Conservation (phyloP, 2,329 filamentous ascomycete species). For the Verticillium longisporum region DNA sequence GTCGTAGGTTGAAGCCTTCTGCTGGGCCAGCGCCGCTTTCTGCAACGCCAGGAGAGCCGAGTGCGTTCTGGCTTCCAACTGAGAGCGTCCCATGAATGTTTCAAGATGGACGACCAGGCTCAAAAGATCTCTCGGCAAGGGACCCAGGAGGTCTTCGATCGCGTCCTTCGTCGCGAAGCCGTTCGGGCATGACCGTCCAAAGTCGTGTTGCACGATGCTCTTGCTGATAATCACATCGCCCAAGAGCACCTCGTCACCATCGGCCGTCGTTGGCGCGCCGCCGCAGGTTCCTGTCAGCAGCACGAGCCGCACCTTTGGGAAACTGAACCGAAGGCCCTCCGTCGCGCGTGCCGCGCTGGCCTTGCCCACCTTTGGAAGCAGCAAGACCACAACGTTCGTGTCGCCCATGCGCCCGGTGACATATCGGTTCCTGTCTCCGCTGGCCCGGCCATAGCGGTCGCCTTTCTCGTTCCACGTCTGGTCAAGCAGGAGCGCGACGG, state of each 20-base stretch:
- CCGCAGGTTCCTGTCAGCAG: slow-evolving; percentile 34
- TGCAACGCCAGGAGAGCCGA: not conserved
- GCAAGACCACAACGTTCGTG: slow-evolving; percentile 18
- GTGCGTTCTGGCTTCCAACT: not conserved
- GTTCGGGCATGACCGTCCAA: slow-evolving; percentile 16
- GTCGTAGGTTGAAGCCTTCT: slow-evolving; percentile 8
- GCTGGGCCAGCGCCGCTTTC: slow-evolving; percentile 2
- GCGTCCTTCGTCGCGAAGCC: slow-evolving; percentile 17
- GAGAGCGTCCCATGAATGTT: not conserved
- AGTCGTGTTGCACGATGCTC: slow-evolving; percentile 20
- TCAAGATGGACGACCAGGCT: not conserved
- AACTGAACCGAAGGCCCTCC: slow-evolving; percentile 24
- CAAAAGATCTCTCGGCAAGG: too few species aligned
- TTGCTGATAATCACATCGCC: slow-evolving; percentile 27
- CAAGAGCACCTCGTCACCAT: slow-evolving; percentile 7
- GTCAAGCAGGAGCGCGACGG: slow-evolving; percentile 16
- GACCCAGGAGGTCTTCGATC: too few species aligned
- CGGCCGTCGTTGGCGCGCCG: slow-evolving; percentile 18
- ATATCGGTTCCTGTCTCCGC: slow-evolving; percentile 21
- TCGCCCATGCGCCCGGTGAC: slow-evolving; percentile 18
- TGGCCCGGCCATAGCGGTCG: slow-evolving; percentile 13
- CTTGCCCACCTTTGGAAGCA: slow-evolving; percentile 21
- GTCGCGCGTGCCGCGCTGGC: slow-evolving; percentile 17
- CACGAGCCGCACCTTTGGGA: slow-evolving; percentile 20
- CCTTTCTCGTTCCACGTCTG: slow-evolving; percentile 17